phyloP scores from a whole-genome alignment of 2,329 filamentous ascomycete species.

The Neobulgaria alba region DNA sequence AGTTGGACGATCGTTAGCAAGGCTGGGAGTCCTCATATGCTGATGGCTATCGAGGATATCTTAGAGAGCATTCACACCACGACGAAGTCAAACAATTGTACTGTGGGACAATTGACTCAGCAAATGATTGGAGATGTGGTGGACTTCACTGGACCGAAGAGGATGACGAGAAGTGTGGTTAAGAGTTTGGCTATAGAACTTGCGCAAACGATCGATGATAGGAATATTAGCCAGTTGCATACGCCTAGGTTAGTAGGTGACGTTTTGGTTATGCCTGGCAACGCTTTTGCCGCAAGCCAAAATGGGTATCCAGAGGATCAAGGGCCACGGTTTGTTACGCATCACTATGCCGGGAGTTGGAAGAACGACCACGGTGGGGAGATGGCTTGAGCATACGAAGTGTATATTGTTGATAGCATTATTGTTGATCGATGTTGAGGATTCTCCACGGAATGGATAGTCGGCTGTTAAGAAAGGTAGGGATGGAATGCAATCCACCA shows the following conservation, averaged over 20 bases:
- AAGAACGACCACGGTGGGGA: constrained; percentile 16
- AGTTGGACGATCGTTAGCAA: constrained; percentile 27
- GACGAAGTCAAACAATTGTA: constrained; percentile 3
- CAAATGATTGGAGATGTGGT: constrained; percentile 25
- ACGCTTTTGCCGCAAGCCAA: constrained; percentile 7
- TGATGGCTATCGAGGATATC: constrained; percentile 24
- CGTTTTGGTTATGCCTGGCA: constrained; percentile 15
- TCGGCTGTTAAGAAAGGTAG: background rate
- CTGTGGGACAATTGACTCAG: constrained; percentile 17
- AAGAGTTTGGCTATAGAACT: constrained; percentile 19
- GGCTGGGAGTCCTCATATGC: constrained; percentile 17
- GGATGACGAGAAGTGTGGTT: constrained; percentile 20
- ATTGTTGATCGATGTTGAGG: background rate
- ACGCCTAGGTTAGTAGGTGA: constrained; percentile 24
- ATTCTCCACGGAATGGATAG: background rate
- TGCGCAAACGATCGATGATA: constrained; percentile 8
- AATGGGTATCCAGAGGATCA: constrained; percentile 3
- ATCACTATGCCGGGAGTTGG: constrained; percentile 9
- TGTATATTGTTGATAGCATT: background rate
- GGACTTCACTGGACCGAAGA: constrained; percentile 23
- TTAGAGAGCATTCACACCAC: constrained; percentile 13
- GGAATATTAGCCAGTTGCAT: constrained; percentile 16
- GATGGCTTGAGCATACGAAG: background rate
- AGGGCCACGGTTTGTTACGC: constrained; percentile 7
- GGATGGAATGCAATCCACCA: too few relatives aligned